Evolutionary conservation across 2,329 filamentous ascomycete species (phyloP), one percentile per base, ranked within the genome.

Genomic region (Exophiala bonariae): DNA sequence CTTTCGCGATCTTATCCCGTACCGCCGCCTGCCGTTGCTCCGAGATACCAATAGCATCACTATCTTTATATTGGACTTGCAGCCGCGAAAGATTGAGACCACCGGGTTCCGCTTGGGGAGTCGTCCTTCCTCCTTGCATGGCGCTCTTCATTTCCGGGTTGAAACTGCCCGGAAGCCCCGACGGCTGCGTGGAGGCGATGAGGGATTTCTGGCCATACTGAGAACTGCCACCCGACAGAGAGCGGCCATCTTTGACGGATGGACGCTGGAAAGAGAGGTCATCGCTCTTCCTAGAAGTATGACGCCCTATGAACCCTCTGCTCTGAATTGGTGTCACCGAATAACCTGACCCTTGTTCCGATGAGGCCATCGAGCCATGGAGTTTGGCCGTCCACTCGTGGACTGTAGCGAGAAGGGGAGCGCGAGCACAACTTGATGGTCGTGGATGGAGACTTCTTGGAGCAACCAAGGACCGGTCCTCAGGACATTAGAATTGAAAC

Each of bases 1-100:
- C 95, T 62, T 95, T 92, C 58, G 90, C 92, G 55, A 99, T 85
- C 62, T 86, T 82, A 60, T 96, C 91, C 61, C 86, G 85, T 54
- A 96, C 78, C 41, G 81, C 76, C 17, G 83, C 80, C 60, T 96
- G 82, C 32, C 83, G 80, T 67, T 89, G 83, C 65, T 95, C 89
- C 11, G 83, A 78, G 8, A 77, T 78, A 53, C 59, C 73, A 58
- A 61, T 68, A 49, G 82, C 80, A 43, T 83, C 81, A 57, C 88
- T 85, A 44, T 86, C 84, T 20, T 76, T 70, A 23, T 68, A 50
- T 43, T 41, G 48, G 19, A 42, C 42, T 30, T 37, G 49, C n/a
- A 50, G 23, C 11, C 52, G 52, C 4, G 48, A 46, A 13, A 47
- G 38, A 5, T 36, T 49, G 6, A 49, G 40, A 13, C 28, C 19